Evolutionary conservation across 2,329 filamentous ascomycete species (phyloP).

Genomic region (Aspergillaceae sp.): DNA sequence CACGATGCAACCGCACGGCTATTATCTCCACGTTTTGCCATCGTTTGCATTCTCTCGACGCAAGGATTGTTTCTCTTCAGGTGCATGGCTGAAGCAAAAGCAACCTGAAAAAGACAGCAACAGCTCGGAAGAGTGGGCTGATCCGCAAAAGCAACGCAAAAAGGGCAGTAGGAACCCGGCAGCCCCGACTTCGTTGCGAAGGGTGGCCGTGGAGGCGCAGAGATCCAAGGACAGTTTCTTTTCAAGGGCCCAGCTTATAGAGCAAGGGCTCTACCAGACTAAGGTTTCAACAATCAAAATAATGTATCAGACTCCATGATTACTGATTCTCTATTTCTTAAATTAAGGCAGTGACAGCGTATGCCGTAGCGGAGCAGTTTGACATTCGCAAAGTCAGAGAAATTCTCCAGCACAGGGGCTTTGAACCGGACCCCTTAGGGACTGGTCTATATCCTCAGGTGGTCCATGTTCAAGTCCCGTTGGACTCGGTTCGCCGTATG

Average conservation of each 20-base stretch:
- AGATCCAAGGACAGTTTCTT: conserved; percentile 47
- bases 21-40: conserved; percentile 24
- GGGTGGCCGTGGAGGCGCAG: conserved; percentile 81
- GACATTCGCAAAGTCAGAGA: conserved; percentile 50
- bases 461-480: conserved; percentile 49
- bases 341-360: conserved; percentile 50
- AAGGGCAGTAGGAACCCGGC: conserved; percentile 44
- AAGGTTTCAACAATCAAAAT: conserved; percentile 20
- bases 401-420: conserved; percentile 51
- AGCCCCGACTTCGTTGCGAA: conserved; percentile 66
- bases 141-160: conserved; percentile 35
- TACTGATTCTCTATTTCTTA: conserved; percentile 3
- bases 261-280: conserved; percentile 28
- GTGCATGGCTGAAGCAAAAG: conserved; percentile 44
- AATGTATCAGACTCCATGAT: neutral
- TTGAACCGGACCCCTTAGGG: conserved; percentile 53
- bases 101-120: conserved; percentile 12
- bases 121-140: conserved; percentile 6
- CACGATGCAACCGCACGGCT: conserved; percentile 20
- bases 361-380: conserved; percentile 61
- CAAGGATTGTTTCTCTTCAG: conserved; percentile 60
- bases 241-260: conserved; percentile 33
- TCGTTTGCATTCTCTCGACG: conserved; percentile 33
- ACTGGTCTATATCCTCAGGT: conserved; percentile 59
- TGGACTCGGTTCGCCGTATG: conserved; percentile 38